Base-by-base conservation (phyloP, 495 filamentous ascomycete species). In the Tirmania nivea region DNA sequence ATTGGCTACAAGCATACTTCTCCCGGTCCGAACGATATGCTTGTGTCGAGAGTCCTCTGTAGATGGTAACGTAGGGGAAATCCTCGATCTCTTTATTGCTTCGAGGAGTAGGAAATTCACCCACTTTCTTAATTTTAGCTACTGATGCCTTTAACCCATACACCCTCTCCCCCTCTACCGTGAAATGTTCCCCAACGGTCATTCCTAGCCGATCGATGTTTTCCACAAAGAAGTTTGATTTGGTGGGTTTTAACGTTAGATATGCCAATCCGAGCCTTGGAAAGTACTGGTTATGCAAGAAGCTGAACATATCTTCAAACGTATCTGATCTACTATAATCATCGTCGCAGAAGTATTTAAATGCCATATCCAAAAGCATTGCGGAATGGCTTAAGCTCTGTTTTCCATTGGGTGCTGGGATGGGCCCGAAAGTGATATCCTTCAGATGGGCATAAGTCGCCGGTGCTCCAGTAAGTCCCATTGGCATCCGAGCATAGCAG, bases 401-500 rank as follows among this genome's bases (percentile, higher is more conserved):
- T 34, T 51, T 49, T 11, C 48, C 3, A 12, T 51, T 0, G 1
- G 36, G 25, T 1, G 12, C 36, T 3, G 48, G 53, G 2, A 58
- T 52, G 0, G 37, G 3, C 0, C 50, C 54, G 1, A 50, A 10
- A 1, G 55, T 3, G 0, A 50, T 7, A 4, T 58, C 17, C 5
- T 55, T 55, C 25, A 58, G 49, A 10, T 45, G 1, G 1, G 53
- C n/a, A 14, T 58, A 58, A 0, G 56, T 58, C 8, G 36, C 19
- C 3, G 42, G 21, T 34, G 54, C 53, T 0, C 56, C 42, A 0
- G 10, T n/a, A 0, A 58, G 19, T 1, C 56, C 50, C 45, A 47
- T 42, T 0, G 49, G 37, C 42, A 58, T 58, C 6, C 53, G 6
- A 0, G 52, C 8, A 10, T 52, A 52, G 12, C 45, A 45, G 20